These are phyloP conservation scores for Xylaria grammica DNA, from an alignment of 495 filamentous ascomycete species.

Conservation along the genomic window DNA sequence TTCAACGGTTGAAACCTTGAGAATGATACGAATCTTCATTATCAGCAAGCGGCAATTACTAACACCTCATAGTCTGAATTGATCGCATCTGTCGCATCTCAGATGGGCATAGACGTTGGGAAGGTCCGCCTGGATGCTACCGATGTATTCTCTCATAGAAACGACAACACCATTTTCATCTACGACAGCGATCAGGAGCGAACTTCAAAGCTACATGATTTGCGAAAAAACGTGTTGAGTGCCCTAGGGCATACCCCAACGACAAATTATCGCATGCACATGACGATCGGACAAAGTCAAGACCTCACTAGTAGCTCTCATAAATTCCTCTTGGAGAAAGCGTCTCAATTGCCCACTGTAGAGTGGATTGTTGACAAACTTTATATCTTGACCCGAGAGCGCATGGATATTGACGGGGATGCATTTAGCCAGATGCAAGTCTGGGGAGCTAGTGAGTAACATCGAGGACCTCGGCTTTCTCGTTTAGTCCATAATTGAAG, in stretches of 20 bases:
- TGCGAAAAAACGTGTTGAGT: constrained; percentile 30
- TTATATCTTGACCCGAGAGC: constrained; percentile 52
- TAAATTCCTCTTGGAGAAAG: constrained; percentile 52
- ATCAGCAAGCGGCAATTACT: background rate
- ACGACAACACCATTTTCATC: constrained; percentile 53
- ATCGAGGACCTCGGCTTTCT: constrained; percentile 32
- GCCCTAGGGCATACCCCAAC: constrained; percentile 28
- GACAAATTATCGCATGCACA: constrained; percentile 44
- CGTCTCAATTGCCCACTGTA: constrained; percentile 41
- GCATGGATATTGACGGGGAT: constrained; percentile 26
- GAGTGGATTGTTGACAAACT: constrained; percentile 51
- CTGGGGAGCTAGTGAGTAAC: constrained; percentile 55
- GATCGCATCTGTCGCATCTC: constrained; percentile 28
- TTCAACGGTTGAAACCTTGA: no score
- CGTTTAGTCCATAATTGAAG: background rate
- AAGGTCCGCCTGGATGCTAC: constrained; percentile 38
- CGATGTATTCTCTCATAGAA: constrained; percentile 48
- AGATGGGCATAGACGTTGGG: constrained; percentile 22
- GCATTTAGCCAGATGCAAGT: constrained; percentile 44
- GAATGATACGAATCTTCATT: no score
- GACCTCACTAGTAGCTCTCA: constrained; percentile 39
- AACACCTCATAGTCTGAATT: background rate
- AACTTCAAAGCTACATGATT: constrained; percentile 8
- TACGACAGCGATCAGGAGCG: constrained; percentile 27
- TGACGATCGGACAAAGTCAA: constrained; percentile 61